These are phyloP conservation scores for Fomitopsis schrenkii DNA, from an alignment of 1,284 basidiomycete species.

Conservation along the genomic window DNA sequence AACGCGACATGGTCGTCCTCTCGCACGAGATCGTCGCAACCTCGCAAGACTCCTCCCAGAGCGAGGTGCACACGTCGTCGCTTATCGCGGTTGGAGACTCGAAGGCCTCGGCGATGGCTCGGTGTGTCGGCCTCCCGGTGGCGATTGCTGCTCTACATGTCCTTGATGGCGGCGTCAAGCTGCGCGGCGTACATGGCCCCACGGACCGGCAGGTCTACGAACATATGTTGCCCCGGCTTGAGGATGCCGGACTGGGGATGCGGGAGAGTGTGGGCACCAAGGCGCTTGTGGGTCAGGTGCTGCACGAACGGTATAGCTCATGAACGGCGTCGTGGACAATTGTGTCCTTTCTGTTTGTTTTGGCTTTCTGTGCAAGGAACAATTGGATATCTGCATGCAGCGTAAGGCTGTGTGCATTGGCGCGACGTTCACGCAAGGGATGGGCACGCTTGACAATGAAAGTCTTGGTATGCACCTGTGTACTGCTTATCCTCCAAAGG, in stretches of 20 bases:
- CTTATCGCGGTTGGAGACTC: constrained; percentile 71
- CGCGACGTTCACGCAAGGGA: too few species aligned
- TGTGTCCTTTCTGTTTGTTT: too few species aligned
- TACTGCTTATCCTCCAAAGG: too few species aligned
- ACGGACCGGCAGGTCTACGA: constrained; percentile 55
- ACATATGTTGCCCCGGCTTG: constrained; percentile 58
- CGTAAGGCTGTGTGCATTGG: too few species aligned
- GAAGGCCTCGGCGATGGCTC: constrained; percentile 79
- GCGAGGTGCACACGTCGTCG: constrained; percentile 65
- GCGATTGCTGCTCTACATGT: constrained; percentile 22
- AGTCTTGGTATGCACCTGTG: too few species aligned
- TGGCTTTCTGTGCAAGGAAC: too few species aligned
- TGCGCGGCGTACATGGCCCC: constrained; percentile 68
- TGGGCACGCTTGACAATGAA: too few species aligned
- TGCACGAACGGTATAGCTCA: neutral
- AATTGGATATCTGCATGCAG: too few species aligned
- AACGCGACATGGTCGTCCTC: constrained; percentile 87
- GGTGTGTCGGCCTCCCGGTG: constrained; percentile 65
- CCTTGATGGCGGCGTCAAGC: constrained; percentile 55
- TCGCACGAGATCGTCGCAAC: constrained; percentile 74
- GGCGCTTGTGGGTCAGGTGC: neutral
- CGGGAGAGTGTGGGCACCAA: constrained; percentile 42
- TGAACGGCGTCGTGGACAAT: neutral
- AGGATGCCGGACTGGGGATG: constrained; percentile 64
- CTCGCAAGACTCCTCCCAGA: neutral